Base-by-base conservation (phyloP, 305 asterid genomes). In the Fraxinus floribunda region DNA sequence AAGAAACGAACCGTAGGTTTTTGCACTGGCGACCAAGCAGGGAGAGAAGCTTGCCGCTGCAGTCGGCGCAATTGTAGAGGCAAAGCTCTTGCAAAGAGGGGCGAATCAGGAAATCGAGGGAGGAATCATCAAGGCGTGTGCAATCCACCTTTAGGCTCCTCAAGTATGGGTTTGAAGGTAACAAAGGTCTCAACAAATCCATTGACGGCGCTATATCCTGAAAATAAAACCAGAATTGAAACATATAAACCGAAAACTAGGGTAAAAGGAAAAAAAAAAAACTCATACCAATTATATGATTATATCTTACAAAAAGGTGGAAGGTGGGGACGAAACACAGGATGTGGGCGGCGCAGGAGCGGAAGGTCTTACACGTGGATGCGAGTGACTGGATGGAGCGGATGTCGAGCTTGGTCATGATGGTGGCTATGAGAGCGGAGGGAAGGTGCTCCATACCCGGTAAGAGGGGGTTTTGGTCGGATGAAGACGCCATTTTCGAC, bases 401-500 rank as follows among this genome's bases (percentile, higher is more conserved):
- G 41, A 94, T 90, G 88, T 94, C 98, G 79, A 94, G 90, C 85
- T 94, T 96, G 4, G 90, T 88, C 96, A 94, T 91, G 88, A 96
- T 82, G 86, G 98, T 91, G 82, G 94, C 94, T 80, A 96, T 70
- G 79, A 96, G 85, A 74, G 97, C 97, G 22, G 91, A 16, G 1
- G 98, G 98, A 3, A 96, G 97, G 5, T 78, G 83, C 46, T 90
- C 93, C 18, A 95, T 89, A 16, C 88, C 86, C 86, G 35, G 85
- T 10, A 68, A 29, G 8, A 11, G 75, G 7, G 36, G 75, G 4
- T 79, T 66, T 76, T 80, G 83, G 26, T 75, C 82, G 77, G 90
- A 77, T 0, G 88, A 52, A 70, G 77, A 80, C 18, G 88, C 89
- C 98, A 94, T 94, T 83, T 26, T 46, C 38, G 38, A 29, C 75